Evolutionary conservation across 441 rosid genomes (phyloP).

Genomic region (Gossypium aridum): DNA sequence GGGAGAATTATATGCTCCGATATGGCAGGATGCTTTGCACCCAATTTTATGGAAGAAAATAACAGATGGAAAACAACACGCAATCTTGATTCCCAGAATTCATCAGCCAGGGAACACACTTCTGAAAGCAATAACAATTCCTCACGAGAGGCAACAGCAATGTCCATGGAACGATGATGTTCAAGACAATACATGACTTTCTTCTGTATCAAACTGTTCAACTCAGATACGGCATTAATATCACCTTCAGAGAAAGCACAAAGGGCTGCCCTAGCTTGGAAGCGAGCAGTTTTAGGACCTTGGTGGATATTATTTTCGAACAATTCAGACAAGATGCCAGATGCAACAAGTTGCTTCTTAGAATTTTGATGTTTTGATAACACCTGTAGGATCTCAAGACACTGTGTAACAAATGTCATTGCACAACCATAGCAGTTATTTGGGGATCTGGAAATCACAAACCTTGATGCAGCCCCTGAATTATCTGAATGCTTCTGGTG

Average conservation of each 20-base stretch:
- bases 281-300: constrained; percentile 91
- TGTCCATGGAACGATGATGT: constrained; percentile 99
- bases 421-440: constrained; percentile 99
- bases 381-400: constrained; percentile 91
- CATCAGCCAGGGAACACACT: constrained; percentile 97
- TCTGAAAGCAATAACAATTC: constrained; percentile 97
- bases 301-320: constrained; percentile 99
- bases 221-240: constrained; percentile 76
- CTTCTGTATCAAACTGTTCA: constrained; percentile 91
- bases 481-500: constrained; percentile 88
- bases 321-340: constrained; percentile 90
- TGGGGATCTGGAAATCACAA: constrained; percentile 88
- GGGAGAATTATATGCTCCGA: constrained; percentile 99
- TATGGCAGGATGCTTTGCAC: constrained; percentile 99
- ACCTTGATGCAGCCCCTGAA: constrained; percentile 64
- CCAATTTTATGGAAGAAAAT: constrained; percentile 97
- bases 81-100: constrained; percentile 97
- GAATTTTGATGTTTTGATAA: constrained; percentile 79
- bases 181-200: constrained; percentile 99
- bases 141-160: constrained; percentile 93
- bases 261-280: constrained; percentile 95
- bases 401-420: constrained; percentile 92
- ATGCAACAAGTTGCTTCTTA: constrained; percentile 90
- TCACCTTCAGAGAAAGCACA: constrained; percentile 98
- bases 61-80: constrained; percentile 95